Base-by-base conservation (phyloP, 164 flowering plant species). In the Berberis vulgaris region DNA sequence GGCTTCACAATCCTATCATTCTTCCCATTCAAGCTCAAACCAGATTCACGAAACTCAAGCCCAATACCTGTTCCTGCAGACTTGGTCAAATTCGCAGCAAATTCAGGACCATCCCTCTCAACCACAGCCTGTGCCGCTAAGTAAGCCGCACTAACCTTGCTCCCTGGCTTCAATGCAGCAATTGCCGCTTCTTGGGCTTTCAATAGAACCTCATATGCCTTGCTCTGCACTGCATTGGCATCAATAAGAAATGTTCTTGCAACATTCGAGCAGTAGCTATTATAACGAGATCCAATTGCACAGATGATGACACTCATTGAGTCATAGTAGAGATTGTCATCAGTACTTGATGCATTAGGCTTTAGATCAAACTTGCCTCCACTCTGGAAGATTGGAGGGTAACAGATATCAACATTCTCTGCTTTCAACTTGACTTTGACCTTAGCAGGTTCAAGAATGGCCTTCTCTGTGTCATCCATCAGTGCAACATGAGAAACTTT, bases 271-370 rank as follows among this genome's bases (percentile, higher is more conserved):
- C 94, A 87, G 69, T 89, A 89, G 53, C 26, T 26, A 26, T 26
- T 26, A 26, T 26, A 26, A 26, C 26, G 26, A 26, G 26, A 26
- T 26, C 26, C 88, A 63, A 89, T 59, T 1, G 96, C 88, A 67
- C 87, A 85, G 60, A 89, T 77, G 54, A 89, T 85, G 43, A 85
- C 88, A 62, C 94, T 85, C 1, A 86, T 71, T 5, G 96, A 76
- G 54, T 89, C 90, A 74, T 83, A 87, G 71, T 77, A 82, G 9
- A 87, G 77, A 53, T 61, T 4, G 5, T 87, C 86, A 63, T 89
- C 90, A 71, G 86, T 83, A 77, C 91, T 89, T 4, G 87, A 69
- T 42, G 96, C 92, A 76, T 84, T 88, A 0, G 93, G 96, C 66
- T 66, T 83, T 44, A 90, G 83, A 78, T 90, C 26, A 26, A 26